A percentile compares a stretch with the other conserved stretches of the same genome.
phyloP scores from a whole-genome alignment of 352 stramenopile species.

The Phytopythium aichiense region DNA sequence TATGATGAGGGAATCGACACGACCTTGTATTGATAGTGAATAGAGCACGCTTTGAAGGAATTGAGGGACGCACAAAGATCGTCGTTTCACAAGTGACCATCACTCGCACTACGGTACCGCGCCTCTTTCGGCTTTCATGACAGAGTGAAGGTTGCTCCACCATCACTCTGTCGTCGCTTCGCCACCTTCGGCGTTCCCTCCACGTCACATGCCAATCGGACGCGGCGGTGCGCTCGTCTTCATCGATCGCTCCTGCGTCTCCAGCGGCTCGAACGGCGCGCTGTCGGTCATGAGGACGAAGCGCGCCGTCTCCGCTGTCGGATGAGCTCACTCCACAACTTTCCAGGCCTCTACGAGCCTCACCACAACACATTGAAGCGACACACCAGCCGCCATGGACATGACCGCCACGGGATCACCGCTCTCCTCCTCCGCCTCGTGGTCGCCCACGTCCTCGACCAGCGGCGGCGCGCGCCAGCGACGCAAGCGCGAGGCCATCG shows the following conservation, averaged over 20 bases:
- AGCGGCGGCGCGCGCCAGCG: slow-evolving; percentile 14
- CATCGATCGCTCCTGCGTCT: not conserved
- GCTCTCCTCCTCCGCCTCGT: not conserved
- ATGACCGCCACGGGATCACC: not conserved
- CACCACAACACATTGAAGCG: not conserved
- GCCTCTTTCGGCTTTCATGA: not conserved
- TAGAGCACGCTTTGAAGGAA: not conserved
- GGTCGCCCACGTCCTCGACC: not conserved
- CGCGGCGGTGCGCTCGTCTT: not conserved
- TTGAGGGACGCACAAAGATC: not conserved
- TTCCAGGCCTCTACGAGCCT: slow-evolving; percentile 1
- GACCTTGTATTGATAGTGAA: not conserved
- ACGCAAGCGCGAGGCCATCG: slow-evolving; percentile 47
- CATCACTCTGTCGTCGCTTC: slow-evolving; percentile 4
- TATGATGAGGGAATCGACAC: not conserved
- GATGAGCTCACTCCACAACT: not conserved
- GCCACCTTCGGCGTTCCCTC: not conserved
- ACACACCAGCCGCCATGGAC: not conserved
- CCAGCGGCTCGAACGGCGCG: not conserved
- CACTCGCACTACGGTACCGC: not conserved
- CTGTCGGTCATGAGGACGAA: not conserved
- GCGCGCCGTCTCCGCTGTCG: not conserved
- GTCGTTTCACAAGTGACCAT: slow-evolving; percentile 2
- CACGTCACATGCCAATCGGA: not conserved
- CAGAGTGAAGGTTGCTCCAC: slow-evolving; percentile 1